These are phyloP conservation scores for Anethum foeniculum DNA, from an alignment of 140 eudicot species.

Conservation along the genomic window DNA sequence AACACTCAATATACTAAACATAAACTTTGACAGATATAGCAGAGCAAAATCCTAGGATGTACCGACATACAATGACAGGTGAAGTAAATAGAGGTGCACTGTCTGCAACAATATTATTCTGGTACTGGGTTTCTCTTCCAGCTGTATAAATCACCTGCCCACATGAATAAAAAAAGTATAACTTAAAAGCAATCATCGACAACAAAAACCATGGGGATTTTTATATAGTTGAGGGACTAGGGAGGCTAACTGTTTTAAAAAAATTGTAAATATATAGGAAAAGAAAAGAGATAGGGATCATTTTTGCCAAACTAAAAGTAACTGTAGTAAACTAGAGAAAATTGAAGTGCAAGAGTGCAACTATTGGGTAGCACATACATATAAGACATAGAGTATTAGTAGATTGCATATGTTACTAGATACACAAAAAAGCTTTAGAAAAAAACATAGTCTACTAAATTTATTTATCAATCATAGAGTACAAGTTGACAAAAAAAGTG, in stretches of 20 bases:
- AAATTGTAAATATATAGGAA: neutral
- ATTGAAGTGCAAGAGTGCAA: neutral
- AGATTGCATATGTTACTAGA: neutral
- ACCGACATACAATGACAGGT: conserved; percentile 63
- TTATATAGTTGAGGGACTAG: neutral
- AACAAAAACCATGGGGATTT: neutral
- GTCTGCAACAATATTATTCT: conserved; percentile 62
- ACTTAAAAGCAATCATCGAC: neutral
- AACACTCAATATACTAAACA: neutral
- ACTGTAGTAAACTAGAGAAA: neutral
- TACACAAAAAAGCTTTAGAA: neutral
- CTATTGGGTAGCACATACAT: neutral
- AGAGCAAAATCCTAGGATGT: neutral
- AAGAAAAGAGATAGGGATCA: neutral
- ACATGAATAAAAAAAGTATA: conserved; percentile 14
- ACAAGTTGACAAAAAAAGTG: neutral
- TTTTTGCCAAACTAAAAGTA: neutral
- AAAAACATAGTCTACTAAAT: neutral
- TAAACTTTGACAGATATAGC: neutral
- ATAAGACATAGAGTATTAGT: neutral
- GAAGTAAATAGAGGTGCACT: conserved; percentile 52
- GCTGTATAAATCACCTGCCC: conserved; percentile 80
- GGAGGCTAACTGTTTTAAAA: neutral
- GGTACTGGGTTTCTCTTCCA: conserved; percentile 75
- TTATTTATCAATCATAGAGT: neutral